Conservation (phyloP, 495 filamentous ascomycete species). For the Thermothielavioides terrestris region DNA sequence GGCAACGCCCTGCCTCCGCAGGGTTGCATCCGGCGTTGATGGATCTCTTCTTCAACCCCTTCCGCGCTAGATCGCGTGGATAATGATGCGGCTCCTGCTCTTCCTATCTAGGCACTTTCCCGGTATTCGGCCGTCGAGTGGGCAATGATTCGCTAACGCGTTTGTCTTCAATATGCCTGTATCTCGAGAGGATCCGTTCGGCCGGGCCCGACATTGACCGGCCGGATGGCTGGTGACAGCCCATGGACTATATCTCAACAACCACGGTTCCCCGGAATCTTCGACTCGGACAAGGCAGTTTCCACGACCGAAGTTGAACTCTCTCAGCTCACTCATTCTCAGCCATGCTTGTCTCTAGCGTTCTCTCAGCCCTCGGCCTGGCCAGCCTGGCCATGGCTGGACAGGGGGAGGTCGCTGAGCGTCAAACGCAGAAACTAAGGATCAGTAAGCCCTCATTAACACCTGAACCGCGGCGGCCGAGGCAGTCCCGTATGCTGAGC, state of each 20-base stretch:
- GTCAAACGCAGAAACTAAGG: slow-evolving; percentile 17
- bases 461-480: not conserved
- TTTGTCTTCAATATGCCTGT: no score
- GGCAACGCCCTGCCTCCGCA: not conserved
- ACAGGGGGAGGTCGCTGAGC: slow-evolving; percentile 13
- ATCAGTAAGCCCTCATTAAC: slow-evolving; percentile 5
- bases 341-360: slow-evolving; percentile 9
- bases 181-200: no score
- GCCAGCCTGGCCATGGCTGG: slow-evolving; percentile 7
- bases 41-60: not conserved
- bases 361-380: slow-evolving; percentile 7
- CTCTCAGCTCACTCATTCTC: not conserved
- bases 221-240: no score
- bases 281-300: not conserved
- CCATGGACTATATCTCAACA: no score
- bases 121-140: no score
- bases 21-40: not conserved
- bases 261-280: not conserved
- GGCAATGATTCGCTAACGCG: no score
- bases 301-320: not conserved
- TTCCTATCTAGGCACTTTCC: not conserved
- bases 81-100: not conserved
- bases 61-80: not conserved
- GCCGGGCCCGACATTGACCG: no score
- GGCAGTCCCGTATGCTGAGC: not conserved